Base-by-base conservation (phyloP, 2,329 filamentous ascomycete genomes). In the Penicillium sp. region DNA sequence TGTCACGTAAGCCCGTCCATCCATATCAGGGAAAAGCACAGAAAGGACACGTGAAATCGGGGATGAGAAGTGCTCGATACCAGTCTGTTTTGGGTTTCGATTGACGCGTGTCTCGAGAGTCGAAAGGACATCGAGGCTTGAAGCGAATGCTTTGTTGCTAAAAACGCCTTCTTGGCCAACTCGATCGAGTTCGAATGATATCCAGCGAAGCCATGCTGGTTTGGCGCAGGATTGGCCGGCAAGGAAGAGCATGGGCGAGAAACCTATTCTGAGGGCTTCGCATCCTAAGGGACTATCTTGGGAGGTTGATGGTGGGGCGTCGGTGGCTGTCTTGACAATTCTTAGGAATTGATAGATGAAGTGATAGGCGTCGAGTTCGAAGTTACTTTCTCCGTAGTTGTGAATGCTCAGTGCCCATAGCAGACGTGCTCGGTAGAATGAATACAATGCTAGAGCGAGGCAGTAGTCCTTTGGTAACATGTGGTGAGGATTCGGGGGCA, bases 161-260 rank as follows among this genome's bases (percentile, higher is more conserved):
- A 31, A 55, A 23, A 55, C 23, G 12, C 53, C 53, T 36, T 55
- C 53, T 34, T 23, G 41, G 42, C 45, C 42, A 9, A 45, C 16
- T 16, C 38, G 21, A 10, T 39, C 42, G 1, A 55, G 41, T 47
- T 55, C 48, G 5, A 45, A 36, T 5, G 46, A 48, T 28, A 55
- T 52, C 53, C 53, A 55, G 3, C 49, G 49, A 36, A 55, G 49
- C 53, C 53, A 55, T 9, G 39, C 23, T 16, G 53, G 45, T 2
- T 29, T 52, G 8, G 53, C 49, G 28, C 53, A 55, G 24, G 39
- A 51, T 18, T 47, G 53, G 29, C 49, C 53, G 3, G 49, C 49
- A 13, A 55, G 49, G n/a, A 46, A 55, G 7, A 55, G 53, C 21
- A 55, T 43, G 3, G 53, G 53, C 13, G 53, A 49, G 26, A 55